A percentile compares a stretch with the other conserved stretches of the same genome.
Evolutionary conservation across 768 basidiomycete species (phyloP).

Genomic region (Cystofilobasidium capitatum): DNA sequence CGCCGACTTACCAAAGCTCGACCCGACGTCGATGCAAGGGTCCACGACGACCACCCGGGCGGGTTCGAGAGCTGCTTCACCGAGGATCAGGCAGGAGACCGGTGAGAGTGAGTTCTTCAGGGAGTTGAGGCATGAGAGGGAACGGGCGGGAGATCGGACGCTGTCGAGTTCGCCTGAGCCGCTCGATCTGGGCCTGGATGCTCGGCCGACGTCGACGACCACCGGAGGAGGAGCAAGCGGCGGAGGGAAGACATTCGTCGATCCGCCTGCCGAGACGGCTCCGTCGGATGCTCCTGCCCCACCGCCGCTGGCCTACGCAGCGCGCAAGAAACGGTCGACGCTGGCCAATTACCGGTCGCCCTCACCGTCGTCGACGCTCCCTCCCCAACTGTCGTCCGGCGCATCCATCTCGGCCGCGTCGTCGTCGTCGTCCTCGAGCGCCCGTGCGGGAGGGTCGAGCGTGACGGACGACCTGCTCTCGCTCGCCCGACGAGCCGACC

Average conservation of each 20-base stretch:
- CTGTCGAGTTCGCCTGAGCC: not conserved
- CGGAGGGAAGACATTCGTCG: not conserved
- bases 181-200: not conserved
- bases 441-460: not conserved
- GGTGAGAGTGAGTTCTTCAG: not conserved
- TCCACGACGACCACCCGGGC: not conserved
- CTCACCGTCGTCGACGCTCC: not conserved
- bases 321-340: not conserved
- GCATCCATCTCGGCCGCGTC: not conserved
- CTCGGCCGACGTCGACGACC: not conserved
- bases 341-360: conserved; percentile 10
- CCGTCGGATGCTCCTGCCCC: not conserved
- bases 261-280: not conserved
- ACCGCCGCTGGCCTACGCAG: not conserved
- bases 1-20: conserved; percentile 15
- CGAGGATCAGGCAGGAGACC: not conserved
- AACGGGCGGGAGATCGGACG: not conserved
- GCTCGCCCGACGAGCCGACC: conserved; percentile 6
- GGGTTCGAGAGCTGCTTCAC: not conserved
- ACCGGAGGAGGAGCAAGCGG: not conserved
- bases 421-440: not conserved
- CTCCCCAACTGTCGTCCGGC: conserved; percentile 5
- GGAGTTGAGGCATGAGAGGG: not conserved
- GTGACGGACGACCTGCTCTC: conserved; percentile 3
- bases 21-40: not conserved